Evolutionary conservation across 169 alveolate genomes (phyloP), one percentile per base, ranked within the genome.

Genomic region (Cryptosporidium sp.): DNA sequence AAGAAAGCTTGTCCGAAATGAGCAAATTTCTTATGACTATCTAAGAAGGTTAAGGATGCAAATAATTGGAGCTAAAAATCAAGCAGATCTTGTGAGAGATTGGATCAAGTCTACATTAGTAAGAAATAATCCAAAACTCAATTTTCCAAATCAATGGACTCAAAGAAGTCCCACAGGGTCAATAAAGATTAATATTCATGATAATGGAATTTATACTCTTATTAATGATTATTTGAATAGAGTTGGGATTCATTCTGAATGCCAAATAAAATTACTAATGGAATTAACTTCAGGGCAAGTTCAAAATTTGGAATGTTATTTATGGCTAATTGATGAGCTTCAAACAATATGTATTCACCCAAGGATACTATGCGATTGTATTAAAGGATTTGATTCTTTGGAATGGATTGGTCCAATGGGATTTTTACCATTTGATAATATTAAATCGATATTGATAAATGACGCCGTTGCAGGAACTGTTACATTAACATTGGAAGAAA

Each of bases 371-470:
- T 80, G 89, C 1, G 33, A 80, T 4, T 80, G 80, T 26, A 62
- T 29, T 31, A 80, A 80, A 37, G 89, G 89, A 26, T 62, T 42
- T 31, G 89, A 80, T 45, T 60, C 89, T 14, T 31, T 80, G 23
- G 89, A 80, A 3, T 80, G 89, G 89, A 37, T 80, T 10, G 89
- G 89, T 18, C 89, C 89, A 35, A 42, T 80, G 1, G 89, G 89
- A 31, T 80, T 61, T 61, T 23, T 80, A 10, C 89, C 89, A 2
- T 62, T 80, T 65, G 89, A 80, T 4, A 16, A 42, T 12, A 61
- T 80, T 3, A 62, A n/a, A 10, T 80, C 75, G 1, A 58, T 35
- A 7, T 67, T 65, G 23, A 29, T 62, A 18, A 62, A 37, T 23
- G 89, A 80, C 12, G 37, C n/a, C 18, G 48, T 29, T 16, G 14